Evolutionary conservation across 2,329 filamentous ascomycete species (phyloP).

Genomic region (Bipolaris cookei): DNA sequence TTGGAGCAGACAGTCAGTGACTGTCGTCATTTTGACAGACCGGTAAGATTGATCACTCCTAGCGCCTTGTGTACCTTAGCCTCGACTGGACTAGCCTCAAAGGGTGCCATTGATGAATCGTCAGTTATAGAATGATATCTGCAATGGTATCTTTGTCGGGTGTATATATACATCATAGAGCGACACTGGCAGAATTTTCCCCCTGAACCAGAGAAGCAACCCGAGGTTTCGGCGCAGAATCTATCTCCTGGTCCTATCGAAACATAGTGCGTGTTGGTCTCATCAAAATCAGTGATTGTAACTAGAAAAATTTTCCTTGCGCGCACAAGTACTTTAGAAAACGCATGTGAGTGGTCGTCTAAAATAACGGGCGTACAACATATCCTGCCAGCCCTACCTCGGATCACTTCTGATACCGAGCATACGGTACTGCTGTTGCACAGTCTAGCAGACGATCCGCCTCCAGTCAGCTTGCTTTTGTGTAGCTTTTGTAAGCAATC

Average conservation of each 20-base stretch:
- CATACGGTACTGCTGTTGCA: conserved; percentile 4
- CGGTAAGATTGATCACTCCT: conserved; percentile 7
- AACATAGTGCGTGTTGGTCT: no score
- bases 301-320: background rate
- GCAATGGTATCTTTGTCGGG: background rate
- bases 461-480: background rate
- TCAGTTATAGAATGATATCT: background rate
- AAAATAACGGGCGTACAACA: background rate
- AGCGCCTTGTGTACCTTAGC: background rate
- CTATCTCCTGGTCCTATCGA: background rate
- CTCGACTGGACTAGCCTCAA: background rate
- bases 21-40: conserved; percentile 6
- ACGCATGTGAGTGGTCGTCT: background rate
- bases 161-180: background rate
- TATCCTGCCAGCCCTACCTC: background rate
- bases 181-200: background rate
- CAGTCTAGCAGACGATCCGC: background rate
- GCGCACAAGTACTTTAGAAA: background rate
- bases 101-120: background rate
- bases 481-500: background rate
- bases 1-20: background rate
- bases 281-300: background rate
- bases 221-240: no score
- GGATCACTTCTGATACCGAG: background rate
- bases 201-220: background rate